Evolutionary conservation across 1,139 yeast genomes (phyloP).

Genomic region (Diutina sp.): DNA sequence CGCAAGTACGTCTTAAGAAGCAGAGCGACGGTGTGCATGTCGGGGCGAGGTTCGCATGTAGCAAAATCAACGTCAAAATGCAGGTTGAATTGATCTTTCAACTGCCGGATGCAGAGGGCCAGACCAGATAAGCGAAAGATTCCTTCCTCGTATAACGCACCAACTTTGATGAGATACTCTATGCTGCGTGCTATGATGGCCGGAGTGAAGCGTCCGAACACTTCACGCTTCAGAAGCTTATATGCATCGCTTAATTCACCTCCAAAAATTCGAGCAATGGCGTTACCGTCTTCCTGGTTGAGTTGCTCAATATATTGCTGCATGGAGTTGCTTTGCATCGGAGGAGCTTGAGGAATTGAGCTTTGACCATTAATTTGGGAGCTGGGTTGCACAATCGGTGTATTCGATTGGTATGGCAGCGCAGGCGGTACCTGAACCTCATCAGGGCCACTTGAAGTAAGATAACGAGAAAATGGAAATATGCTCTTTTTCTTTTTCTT

Average conservation of each 20-base stretch:
- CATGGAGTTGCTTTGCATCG: conserved; percentile 7
- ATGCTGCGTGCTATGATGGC: conserved; percentile 69
- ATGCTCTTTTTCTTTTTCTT: conserved; percentile 42
- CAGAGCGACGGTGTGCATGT: conserved; percentile 72
- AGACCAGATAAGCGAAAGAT: conserved; percentile 87
- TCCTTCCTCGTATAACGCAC: conserved; percentile 81
- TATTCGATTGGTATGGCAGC: conserved; percentile 8
- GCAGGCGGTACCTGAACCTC: conserved; percentile 5
- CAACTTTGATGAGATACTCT: conserved; percentile 49
- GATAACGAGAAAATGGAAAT: conserved; percentile 39
- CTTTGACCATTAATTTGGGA: background rate
- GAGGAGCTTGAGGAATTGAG: background rate
- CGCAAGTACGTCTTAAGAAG: conserved; percentile 62
- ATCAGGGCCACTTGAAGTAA: conserved; percentile 6
- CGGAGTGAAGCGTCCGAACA: conserved; percentile 45
- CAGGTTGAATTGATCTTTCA: conserved; percentile 57
- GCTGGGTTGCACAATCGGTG: background rate
- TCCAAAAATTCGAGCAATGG: conserved; percentile 45
- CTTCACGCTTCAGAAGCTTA: conserved; percentile 32
- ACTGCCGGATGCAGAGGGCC: conserved; percentile 58
- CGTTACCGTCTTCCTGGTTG: conserved; percentile 22
- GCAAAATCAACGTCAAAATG: conserved; percentile 60
- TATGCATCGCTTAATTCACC: conserved; percentile 43
- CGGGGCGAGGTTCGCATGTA: conserved; percentile 19
- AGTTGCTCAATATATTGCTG: conserved; percentile 27